These are phyloP conservation scores for Hordeum vulgare DNA, from an alignment of 176 grass and related monocot species.

Conservation along the genomic window DNA sequence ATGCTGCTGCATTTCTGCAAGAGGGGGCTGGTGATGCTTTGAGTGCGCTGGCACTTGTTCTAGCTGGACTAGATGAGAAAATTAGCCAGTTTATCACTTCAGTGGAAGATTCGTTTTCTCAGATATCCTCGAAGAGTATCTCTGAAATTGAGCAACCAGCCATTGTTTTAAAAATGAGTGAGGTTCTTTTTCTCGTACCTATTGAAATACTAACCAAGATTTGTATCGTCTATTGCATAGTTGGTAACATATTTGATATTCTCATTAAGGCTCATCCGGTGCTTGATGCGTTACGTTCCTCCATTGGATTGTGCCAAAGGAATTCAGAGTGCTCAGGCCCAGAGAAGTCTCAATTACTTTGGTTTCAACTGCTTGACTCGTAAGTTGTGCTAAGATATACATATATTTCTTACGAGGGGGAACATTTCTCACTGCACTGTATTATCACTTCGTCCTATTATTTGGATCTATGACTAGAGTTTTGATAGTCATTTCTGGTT, in stretches of 20 bases:
- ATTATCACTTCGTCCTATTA: neutral
- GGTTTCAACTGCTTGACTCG: slow-evolving; percentile 86
- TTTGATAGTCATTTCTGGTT: neutral
- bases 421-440: neutral
- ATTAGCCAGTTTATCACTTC: slow-evolving; percentile 54
- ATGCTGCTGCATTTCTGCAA: slow-evolving; percentile 92
- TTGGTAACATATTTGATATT: slow-evolving; percentile 23
- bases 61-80: slow-evolving; percentile 73
- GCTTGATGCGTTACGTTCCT: slow-evolving; percentile 59
- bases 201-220: slow-evolving; percentile 12
- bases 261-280: slow-evolving; percentile 60
- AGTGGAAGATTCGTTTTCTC: slow-evolving; percentile 49
- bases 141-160: slow-evolving; percentile 31
- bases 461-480: neutral
- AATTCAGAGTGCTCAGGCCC: slow-evolving; percentile 72
- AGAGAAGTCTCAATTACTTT: slow-evolving; percentile 76
- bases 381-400: slow-evolving; percentile 37
- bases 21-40: slow-evolving; percentile 92
- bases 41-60: slow-evolving; percentile 61
- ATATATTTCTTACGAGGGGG: neutral
- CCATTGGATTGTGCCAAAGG: slow-evolving; percentile 91
- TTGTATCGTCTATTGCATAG: slow-evolving; percentile 6
- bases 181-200: slow-evolving; percentile 44
- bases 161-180: slow-evolving; percentile 51
- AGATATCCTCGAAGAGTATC: slow-evolving; percentile 23